These are phyloP conservation scores for Termitomyces sp. DNA, from an alignment of 768 basidiomycete species.

Conservation along the genomic window DNA sequence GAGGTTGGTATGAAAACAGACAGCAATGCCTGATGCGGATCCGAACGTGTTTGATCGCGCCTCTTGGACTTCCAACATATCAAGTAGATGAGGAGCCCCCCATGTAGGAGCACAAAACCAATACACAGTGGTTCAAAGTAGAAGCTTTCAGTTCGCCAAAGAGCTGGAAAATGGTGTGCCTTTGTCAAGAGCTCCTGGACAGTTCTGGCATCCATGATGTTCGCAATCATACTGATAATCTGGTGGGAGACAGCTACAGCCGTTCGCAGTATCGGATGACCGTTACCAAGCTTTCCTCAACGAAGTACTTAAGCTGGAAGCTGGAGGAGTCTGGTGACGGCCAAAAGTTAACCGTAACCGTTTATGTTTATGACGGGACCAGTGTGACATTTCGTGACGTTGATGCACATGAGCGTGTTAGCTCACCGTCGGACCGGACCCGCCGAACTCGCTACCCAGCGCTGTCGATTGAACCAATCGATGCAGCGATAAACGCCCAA, in stretches of 20 bases:
- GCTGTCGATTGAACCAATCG: too few species aligned
- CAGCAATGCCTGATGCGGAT: constrained; percentile 33
- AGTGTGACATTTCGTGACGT: too few species aligned
- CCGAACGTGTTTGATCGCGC: background rate
- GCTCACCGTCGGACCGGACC: too few species aligned
- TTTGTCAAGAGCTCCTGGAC: background rate
- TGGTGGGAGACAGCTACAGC: background rate
- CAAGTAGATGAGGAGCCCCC: background rate
- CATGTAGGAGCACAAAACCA: background rate
- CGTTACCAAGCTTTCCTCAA: too few species aligned
- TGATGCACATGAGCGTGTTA: background rate
- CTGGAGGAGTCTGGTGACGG: too few species aligned
- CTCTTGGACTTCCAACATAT: background rate
- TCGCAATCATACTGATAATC: background rate
- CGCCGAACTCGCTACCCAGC: too few species aligned
- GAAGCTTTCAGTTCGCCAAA: background rate
- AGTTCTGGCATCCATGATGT: background rate
- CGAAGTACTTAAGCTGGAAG: too few species aligned
- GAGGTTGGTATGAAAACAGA: constrained; percentile 39
- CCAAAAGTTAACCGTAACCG: too few species aligned
- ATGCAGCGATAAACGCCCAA: constrained; percentile 10
- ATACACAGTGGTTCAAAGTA: background rate
- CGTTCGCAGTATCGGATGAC: background rate
- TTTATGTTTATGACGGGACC: too few species aligned
- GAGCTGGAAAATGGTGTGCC: background rate